A percentile compares a stretch with the other conserved stretches of the same genome.
Conservation (phyloP, 805 yeast genomes). For the Spathaspora hagerdaliae region DNA sequence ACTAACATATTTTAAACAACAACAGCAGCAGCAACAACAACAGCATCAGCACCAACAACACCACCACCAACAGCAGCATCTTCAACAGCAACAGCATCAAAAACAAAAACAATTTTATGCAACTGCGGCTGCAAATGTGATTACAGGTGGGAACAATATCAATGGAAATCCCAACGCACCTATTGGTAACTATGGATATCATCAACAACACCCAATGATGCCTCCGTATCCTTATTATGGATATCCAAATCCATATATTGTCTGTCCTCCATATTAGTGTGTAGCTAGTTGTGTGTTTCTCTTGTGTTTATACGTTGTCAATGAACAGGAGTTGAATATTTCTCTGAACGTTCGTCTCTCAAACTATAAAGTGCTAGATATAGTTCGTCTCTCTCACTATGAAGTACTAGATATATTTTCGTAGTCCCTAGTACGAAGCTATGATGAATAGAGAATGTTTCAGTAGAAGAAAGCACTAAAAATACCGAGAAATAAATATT, state of each 20-base stretch:
- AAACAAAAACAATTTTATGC: not conserved
- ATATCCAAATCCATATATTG: slow-evolving; percentile 6
- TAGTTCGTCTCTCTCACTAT: too few relatives aligned
- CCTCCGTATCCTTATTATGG: slow-evolving; percentile 8
- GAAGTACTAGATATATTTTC: too few relatives aligned
- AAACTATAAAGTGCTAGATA: too few relatives aligned
- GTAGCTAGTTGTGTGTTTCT: too few relatives aligned
- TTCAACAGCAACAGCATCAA: not conserved
- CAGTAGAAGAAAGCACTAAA: too few relatives aligned
- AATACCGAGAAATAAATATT: too few relatives aligned
- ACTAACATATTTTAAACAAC: too few relatives aligned
- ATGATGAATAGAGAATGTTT: too few relatives aligned
- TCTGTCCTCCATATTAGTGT: slow-evolving; percentile 1
- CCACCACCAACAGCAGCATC: slow-evolving; percentile 1
- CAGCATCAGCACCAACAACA: not conserved
- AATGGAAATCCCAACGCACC: not conserved
- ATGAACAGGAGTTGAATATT: too few relatives aligned
- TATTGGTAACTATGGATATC: not conserved
- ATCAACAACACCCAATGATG: not conserved
- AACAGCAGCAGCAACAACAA: not conserved
- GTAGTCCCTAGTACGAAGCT: too few relatives aligned
- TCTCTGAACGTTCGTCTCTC: too few relatives aligned
- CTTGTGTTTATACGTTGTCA: too few relatives aligned
- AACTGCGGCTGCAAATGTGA: not conserved
- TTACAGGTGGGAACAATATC: not conserved